phyloP scores from a whole-genome alignment of 108 stramenopile genomes.

The Schizochytrium sp. region DNA sequence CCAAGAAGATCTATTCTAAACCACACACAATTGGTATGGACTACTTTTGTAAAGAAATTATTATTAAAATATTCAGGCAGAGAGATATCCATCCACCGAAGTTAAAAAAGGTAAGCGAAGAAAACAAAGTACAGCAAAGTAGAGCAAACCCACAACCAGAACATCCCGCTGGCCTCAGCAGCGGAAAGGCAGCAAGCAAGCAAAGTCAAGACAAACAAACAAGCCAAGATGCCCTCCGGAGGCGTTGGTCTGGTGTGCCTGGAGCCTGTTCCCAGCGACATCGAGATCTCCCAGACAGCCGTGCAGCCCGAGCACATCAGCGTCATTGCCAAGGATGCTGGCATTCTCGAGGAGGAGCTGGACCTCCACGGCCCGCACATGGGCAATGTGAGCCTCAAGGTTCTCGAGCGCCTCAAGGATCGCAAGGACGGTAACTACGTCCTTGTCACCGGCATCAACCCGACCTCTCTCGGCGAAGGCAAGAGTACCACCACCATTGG shows the following conservation, averaged over 20 bases:
- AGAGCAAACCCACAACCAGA: too few relatives aligned
- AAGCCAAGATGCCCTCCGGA: constrained; percentile 14
- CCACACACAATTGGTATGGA: too few relatives aligned
- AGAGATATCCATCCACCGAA: too few relatives aligned
- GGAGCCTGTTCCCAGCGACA: constrained; percentile 76
- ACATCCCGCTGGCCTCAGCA: too few relatives aligned
- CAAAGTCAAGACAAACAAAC: too few relatives aligned
- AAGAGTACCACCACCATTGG: constrained; percentile 88
- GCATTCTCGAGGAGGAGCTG: constrained; percentile 77
- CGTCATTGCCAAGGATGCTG: constrained; percentile 66
- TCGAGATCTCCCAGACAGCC: constrained; percentile 75
- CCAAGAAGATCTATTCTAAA: too few relatives aligned
- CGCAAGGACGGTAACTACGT: constrained; percentile 91
- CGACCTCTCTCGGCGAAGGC: constrained; percentile 98
- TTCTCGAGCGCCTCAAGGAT: constrained; percentile 71
- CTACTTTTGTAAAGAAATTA: too few relatives aligned
- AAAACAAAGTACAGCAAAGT: too few relatives aligned
- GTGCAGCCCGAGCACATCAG: constrained; percentile 67
- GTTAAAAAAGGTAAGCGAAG: too few relatives aligned
- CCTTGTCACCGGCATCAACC: constrained; percentile 98
- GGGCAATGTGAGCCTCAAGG: constrained; percentile 86
- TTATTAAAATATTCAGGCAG: too few relatives aligned
- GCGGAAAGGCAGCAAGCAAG: too few relatives aligned
- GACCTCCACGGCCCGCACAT: constrained; percentile 95
- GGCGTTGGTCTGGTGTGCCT: constrained; percentile 55